Evolutionary conservation across 352 stramenopile species (phyloP), one percentile per base, ranked within the genome.

Genomic region (Blastocystis sp.): DNA sequence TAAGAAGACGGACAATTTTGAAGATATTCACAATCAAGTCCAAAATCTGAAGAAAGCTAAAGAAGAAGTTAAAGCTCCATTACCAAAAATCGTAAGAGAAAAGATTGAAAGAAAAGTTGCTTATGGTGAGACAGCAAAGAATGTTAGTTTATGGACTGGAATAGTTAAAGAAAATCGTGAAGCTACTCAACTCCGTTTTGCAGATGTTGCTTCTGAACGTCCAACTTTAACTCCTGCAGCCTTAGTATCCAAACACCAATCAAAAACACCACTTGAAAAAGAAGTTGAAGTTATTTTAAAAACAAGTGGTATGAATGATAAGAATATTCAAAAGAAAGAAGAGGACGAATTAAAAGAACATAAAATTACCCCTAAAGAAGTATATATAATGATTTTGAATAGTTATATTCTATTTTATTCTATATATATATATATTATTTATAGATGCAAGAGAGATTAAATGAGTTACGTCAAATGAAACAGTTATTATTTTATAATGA

Each of bases 401-500:
- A n/a, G n/a, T n/a, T n/a, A n/a, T n/a, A n/a, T n/a, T n/a, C n/a
- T n/a, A n/a, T n/a, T n/a, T n/a, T n/a, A n/a, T n/a, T n/a, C n/a
- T n/a, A n/a, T n/a, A n/a, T n/a, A n/a, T n/a, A n/a, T n/a, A n/a
- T n/a, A n/a, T n/a, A n/a, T n/a, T n/a, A n/a, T n/a, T n/a, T n/a
- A n/a, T n/a, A 89, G 67, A 77, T 85, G 28, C 74, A 78, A 46
- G 75, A 79, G 47, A 55, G 79, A n/a, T 71, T 80, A 23, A 70
- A 69, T 32, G 83, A 95, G 67, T 71, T 98, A 24, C 76, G 85
- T 0, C 93, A 94, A 69, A 83, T 98, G 71, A 78, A 87, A 35
- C 78, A 85, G 47, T 73, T 98, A 35, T 79, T 98, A 67, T 96
- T 96, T 64, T 96, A 96, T 71, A 82, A 96, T 37, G 88, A 98